Evolutionary conservation across 352 stramenopile species (phyloP).

Genomic region (Peronospora tabacina): DNA sequence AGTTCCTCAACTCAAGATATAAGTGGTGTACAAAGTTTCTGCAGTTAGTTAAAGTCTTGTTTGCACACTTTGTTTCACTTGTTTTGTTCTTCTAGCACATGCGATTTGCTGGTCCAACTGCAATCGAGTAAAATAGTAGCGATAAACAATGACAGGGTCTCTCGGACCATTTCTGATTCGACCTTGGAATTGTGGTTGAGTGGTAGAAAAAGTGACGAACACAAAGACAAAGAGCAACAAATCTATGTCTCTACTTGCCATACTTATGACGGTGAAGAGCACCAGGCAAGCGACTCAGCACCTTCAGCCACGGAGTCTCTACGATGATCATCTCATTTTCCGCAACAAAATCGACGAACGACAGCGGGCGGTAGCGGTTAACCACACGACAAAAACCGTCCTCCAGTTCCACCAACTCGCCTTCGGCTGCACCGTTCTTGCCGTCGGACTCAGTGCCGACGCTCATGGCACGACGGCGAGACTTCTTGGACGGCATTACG

Average conservation of each 20-base stretch:
- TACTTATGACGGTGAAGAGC: constrained; percentile 83
- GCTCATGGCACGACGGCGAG: constrained; percentile 41
- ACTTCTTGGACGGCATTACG: constrained; percentile 40
- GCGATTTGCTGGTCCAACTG: too few species aligned
- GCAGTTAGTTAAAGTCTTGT: too few species aligned
- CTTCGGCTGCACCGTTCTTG: constrained; percentile 47
- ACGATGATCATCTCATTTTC: constrained; percentile 73
- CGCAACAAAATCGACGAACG: constrained; percentile 75
- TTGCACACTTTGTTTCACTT: too few species aligned
- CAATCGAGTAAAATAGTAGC: too few species aligned
- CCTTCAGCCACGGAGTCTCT: constrained; percentile 82
- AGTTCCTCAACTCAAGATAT: too few species aligned
- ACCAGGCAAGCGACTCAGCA: constrained; percentile 70
- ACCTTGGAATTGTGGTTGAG: constrained; percentile 1
- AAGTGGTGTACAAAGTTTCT: too few species aligned
- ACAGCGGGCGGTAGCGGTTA: constrained; percentile 78
- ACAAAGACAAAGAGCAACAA: constrained; percentile 7
- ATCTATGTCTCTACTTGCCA: constrained; percentile 64
- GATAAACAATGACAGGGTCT: constrained; percentile 80
- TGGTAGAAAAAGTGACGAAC: not conserved
- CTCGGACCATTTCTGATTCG: constrained; percentile 26
- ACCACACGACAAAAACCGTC: constrained; percentile 69
- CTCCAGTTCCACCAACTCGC: constrained; percentile 51
- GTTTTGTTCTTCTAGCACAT: too few species aligned
- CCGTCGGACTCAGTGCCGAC: constrained; percentile 51